A percentile compares a stretch with the other conserved stretches of the same genome.
Evolutionary conservation across 306 rosid genomes (phyloP).

Genomic region (Erythrophleum fordii): DNA sequence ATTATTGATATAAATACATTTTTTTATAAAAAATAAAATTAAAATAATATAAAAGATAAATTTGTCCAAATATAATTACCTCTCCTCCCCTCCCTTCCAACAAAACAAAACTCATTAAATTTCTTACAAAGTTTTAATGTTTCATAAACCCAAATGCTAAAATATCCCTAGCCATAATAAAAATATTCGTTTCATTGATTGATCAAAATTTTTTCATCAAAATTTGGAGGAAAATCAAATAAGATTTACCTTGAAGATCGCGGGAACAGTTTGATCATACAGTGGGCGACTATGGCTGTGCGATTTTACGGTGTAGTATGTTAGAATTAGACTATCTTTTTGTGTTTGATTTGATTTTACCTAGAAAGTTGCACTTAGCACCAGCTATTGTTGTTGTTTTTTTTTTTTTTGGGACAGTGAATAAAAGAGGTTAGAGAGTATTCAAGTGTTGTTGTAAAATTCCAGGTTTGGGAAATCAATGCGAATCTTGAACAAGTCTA

Average conservation of each 20-base stretch:
- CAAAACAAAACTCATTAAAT: too few relatives aligned
- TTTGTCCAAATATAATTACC: too few relatives aligned
- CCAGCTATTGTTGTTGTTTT: too few relatives aligned
- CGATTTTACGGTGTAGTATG: neutral
- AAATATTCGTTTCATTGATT: neutral
- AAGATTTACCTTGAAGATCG: constrained; percentile 34
- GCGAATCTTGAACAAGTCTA: constrained; percentile 43
- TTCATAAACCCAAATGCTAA: neutral
- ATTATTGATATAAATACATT: too few relatives aligned
- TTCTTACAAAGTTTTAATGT: too few relatives aligned
- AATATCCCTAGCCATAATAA: neutral
- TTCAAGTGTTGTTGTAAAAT: constrained; percentile 40
- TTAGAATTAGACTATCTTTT: neutral
- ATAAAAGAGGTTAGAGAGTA: constrained; percentile 37
- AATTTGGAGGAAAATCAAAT: neutral
- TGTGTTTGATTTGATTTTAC: neutral
- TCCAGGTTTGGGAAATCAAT: constrained; percentile 42
- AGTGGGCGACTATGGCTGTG: neutral
- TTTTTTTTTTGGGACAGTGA: constrained; percentile 8
- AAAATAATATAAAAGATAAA: too few relatives aligned
- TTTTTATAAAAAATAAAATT: too few relatives aligned
- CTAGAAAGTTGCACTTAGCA: constrained; percentile 32
- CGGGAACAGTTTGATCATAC: neutral
- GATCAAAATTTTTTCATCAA: neutral
- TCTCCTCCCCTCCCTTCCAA: too few relatives aligned